Evolutionary conservation across 2,329 filamentous ascomycete genomes (phyloP).

Genomic region (Ceratocystis smalleyi): DNA sequence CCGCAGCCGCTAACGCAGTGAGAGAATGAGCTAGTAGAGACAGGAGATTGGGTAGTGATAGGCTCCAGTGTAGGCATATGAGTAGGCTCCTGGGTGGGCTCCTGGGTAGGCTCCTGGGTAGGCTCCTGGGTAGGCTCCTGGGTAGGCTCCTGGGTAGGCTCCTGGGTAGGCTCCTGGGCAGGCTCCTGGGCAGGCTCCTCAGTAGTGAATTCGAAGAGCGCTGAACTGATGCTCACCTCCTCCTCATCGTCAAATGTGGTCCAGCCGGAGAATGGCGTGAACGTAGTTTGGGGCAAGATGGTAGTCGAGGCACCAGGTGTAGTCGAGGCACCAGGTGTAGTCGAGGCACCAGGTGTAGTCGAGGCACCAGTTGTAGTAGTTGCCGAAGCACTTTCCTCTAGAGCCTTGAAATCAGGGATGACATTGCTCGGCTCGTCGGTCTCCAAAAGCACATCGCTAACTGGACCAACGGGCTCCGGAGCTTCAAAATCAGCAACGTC

Average conservation of each 20-base stretch:
- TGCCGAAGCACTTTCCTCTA: no score
- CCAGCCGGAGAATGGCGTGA: not conserved
- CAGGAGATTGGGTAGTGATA: not conserved
- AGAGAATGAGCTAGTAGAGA: not conserved
- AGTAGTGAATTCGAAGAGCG: not conserved
- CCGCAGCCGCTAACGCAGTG: not conserved
- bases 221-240: no score
- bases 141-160: not conserved
- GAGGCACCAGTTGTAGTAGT: no score
- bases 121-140: not conserved
- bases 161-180: not conserved
- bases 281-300: not conserved
- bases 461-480: no score
- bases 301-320: not conserved
- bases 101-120: not conserved
- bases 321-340: not conserved
- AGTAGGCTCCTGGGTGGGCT: not conserved
- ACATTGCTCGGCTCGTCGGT: no score
- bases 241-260: not conserved
- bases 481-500: no score
- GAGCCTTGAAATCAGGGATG: no score
- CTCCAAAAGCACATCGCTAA: no score
- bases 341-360: not conserved
- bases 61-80: no score
- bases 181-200: not conserved